Base-by-base conservation (phyloP, 2,329 filamentous ascomycete species). In the Fusarium mangiferae region DNA sequence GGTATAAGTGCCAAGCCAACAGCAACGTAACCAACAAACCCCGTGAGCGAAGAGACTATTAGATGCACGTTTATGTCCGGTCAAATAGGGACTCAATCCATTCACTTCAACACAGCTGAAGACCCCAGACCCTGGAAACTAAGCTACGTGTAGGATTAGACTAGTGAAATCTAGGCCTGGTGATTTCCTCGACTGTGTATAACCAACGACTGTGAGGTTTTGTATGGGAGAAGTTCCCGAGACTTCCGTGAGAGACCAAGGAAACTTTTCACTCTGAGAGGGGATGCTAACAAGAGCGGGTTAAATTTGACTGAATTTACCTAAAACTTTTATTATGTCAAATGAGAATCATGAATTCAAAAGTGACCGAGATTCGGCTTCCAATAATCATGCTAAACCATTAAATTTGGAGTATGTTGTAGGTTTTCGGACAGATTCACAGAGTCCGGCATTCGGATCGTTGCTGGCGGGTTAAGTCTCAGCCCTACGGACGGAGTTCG, bases 341-440 rank as follows among this genome's bases (percentile, higher is more conserved):
- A 30, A 30, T 30, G 28, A 11, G 28, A 8, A 30, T 30, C 28
- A 7, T 30, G 28, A 30, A 30, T 30, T 30, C n/a, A n/a, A n/a
- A n/a, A n/a, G n/a, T n/a, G n/a, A n/a, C n/a, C n/a, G n/a, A n/a
- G n/a, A n/a, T n/a, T n/a, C n/a, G n/a, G n/a, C n/a, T 35, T 11
- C 20, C 9, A 10, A 24, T 4, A 20, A 7, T 9, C 5, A 35
- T 35, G 0, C 17, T 11, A 15, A 35, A 24, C 8, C 6, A 13
- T 20, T 49, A 24, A 24, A 7, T 17, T 9, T 3, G 2, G 28
- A 1, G 15, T n/a, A n/a, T 2, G 28, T 6, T n/a, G 3, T 4
- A 4, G 7, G 11, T 20, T 18, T 13, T 61, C 46, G 58, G 46
- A 12, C 2, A 55, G 14, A 33, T 57, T 26, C 22, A 11, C 15